Base-by-base conservation (phyloP, 352 stramenopile genomes). In the Pythium scleroteichum region DNA sequence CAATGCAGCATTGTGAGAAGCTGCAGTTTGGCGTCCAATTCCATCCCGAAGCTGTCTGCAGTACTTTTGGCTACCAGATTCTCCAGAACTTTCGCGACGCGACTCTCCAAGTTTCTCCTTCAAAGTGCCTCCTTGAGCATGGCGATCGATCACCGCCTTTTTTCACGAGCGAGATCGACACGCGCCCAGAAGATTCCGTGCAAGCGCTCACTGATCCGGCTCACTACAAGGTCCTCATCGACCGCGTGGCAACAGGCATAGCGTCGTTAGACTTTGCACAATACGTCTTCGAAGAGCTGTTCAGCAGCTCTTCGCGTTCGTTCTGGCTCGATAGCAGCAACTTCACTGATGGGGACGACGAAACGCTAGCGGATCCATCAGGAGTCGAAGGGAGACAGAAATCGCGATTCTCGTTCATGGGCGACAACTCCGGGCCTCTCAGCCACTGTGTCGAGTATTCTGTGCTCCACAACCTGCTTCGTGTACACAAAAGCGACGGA, bases 11-110 rank as follows among this genome's bases (percentile, higher is more conserved):
- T 70, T 64, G 67, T 9, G 57, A 61, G 5, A 86, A 89, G 75
- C 88, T 79, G 44, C 93, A 98, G 64, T 98, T 93, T 68, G 96
- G 96, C 48, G 92, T 99, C 29, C 96, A 99, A 72, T 99, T 99
- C 78, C 96, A 99, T 67, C 96, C 96, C 1, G 96, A 99, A 72
- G 95, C 86, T 5, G 94, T 99, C 49, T 97, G 95, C 62, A 98
- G 68, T 38, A 62, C 74, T 38, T 88, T 83, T 53, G 92, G 92
- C 3, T 88, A 88, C 57, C 79, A 94, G 54, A 66, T 98, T 24
- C 80, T 98, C 26, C 76, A 90, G 46, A 98, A 98, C 68, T 98
- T 98, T 62, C 69, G 75, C 8, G 80, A 93, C 62, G 39, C 92
- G 12, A 92, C 85, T 24, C 53, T 84, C 4, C 26, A 42, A 0